Base-by-base conservation (phyloP, 129 eudicot species). In the Centaurea solstitialis region DNA sequence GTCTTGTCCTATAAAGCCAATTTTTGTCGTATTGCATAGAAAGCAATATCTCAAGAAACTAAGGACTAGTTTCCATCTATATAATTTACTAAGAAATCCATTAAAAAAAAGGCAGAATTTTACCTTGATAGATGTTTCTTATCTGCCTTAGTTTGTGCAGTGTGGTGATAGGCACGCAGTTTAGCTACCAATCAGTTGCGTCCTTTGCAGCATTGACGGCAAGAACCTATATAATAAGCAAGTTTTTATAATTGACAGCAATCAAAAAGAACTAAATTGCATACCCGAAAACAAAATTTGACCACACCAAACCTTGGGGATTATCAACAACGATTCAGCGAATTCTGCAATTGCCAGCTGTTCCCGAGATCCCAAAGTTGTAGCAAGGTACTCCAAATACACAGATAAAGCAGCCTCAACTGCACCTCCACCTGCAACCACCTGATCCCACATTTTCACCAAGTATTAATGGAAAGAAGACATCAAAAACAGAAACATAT, bases 391-490 rank as follows among this genome's bases (percentile, higher is more conserved):
- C 84, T 95, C 99, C 85, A 95, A 82, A 80, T 92, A 92, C 17
- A 92, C 98, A 66, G 97, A 95, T 73, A 95, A 82, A 13, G 99
- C 97, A 30, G 99, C 94, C 88, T 95, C 98, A 77, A 89, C 99
- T 7, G 99, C 99, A 53, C 98, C 99, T 64, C 99, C 99, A 78
- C 99, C 99, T 38, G 99, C 97, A 70, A 95, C 99, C 45, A 92
- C 99, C 98, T 95, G 83, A 81, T 81, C 41, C 40, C 22, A 1
- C 66, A 76, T 0, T 3, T 9, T 22, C 68, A 3, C 24, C 68
- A 39, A 43, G 18, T 7, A 9, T 41, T 26, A 18, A 24, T 9
- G 1, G 28, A 26, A 13, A 57, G 22, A 57, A 5, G 22, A 43
- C 53, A 18, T 71, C 33, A 23, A 18, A 72, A 20, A 72, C 9